Evolutionary conservation across 768 basidiomycete species (phyloP).

Genomic region (Russula griseocarnosa): DNA sequence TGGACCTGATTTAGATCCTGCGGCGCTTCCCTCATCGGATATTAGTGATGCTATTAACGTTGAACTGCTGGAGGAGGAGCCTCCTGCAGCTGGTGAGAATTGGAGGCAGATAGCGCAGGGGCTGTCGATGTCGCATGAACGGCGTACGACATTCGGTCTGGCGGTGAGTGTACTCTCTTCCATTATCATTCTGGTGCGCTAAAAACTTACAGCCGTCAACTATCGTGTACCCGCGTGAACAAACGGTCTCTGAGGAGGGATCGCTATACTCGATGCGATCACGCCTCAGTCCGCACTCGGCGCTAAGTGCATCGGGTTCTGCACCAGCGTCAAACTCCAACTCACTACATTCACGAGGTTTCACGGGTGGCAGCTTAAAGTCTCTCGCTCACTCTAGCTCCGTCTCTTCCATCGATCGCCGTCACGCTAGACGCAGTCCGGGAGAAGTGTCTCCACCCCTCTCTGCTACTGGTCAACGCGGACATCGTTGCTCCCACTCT

Average conservation of each 20-base stretch:
- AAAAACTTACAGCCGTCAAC: conserved; percentile 37
- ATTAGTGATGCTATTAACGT: conserved; percentile 39
- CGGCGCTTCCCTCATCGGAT: conserved; percentile 11
- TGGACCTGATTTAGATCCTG: conserved; percentile 34
- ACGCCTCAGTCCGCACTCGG: conserved; percentile 46
- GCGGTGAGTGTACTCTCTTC: conserved; percentile 45
- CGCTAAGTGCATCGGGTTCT: conserved; percentile 48
- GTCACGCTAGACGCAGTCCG: conserved; percentile 22
- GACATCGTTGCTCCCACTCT: conserved; percentile 6
- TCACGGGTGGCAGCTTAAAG: conserved; percentile 36
- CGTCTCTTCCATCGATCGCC: conserved; percentile 51
- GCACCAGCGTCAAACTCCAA: conserved; percentile 47
- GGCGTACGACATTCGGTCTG: conserved; percentile 58
- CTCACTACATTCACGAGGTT: conserved; percentile 40
- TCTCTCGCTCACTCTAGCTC: conserved; percentile 50
- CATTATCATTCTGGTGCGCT: not conserved
- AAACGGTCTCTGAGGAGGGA: conserved; percentile 53
- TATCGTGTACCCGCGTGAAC: conserved; percentile 41
- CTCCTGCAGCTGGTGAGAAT: conserved; percentile 55
- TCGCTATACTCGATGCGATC: conserved; percentile 65
- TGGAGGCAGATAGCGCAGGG: conserved; percentile 56
- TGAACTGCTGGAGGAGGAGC: conserved; percentile 66
- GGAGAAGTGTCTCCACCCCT: conserved; percentile 33
- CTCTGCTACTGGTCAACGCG: conserved; percentile 31
- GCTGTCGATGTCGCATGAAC: conserved; percentile 33